Evolutionary conservation across 2,329 filamentous ascomycete genomes (phyloP).

Genomic region (Hymenoscyphus scutula): DNA sequence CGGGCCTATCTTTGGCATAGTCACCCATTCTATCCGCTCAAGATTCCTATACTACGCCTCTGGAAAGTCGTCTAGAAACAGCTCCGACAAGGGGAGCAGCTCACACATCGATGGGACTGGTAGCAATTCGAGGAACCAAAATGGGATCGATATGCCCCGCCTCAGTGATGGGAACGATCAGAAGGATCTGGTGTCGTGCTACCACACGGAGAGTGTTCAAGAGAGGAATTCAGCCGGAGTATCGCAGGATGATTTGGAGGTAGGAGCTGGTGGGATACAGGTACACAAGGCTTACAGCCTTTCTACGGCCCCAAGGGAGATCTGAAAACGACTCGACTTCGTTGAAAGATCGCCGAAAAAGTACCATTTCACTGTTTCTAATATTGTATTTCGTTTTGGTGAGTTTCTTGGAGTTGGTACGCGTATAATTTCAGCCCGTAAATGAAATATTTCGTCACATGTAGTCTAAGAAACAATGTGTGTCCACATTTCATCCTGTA

Average conservation of each 20-base stretch:
- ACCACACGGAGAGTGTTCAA: not conserved
- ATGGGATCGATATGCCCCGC: not conserved
- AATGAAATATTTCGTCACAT: too few species aligned
- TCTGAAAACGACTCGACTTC: not conserved
- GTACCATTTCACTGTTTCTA: too few species aligned
- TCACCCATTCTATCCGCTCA: not conserved
- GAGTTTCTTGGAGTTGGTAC: too few species aligned
- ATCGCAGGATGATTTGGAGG: not conserved
- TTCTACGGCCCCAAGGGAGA: not conserved
- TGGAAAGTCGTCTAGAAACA: not conserved
- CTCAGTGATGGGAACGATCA: slow-evolving; percentile 7
- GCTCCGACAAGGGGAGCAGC: not conserved
- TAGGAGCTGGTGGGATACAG: not conserved
- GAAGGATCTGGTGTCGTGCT: slow-evolving; percentile 1
- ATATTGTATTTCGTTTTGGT: too few species aligned
- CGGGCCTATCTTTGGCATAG: not conserved
- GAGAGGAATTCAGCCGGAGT: not conserved
- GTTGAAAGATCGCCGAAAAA: too few species aligned
- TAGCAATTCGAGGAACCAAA: too few species aligned
- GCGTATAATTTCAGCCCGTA: too few species aligned
- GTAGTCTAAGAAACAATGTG: too few species aligned
- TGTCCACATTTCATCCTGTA: too few species aligned
- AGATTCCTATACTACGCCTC: not conserved
- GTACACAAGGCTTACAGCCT: not conserved
- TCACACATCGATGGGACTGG: not conserved